These are phyloP conservation scores for Pyracantha coccinea DNA, from an alignment of 331 rosid species.

Conservation along the genomic window DNA sequence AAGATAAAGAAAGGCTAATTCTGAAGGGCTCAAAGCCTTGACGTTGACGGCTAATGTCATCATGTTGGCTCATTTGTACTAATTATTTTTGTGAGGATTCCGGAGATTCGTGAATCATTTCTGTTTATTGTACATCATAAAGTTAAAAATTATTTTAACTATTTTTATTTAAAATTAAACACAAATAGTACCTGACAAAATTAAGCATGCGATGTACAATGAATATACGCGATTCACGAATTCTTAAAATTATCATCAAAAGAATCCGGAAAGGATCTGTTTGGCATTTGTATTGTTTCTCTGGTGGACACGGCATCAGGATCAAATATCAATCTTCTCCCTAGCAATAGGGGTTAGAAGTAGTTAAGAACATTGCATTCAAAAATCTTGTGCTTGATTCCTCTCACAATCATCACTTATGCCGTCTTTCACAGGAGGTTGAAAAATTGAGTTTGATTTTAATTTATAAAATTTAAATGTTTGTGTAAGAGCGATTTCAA, in stretches of 20 bases:
- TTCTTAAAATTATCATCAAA: no score
- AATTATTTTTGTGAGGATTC: no score
- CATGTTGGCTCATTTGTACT: conserved; percentile 29
- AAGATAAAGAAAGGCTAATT: neutral
- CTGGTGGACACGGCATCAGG: conserved; percentile 58
- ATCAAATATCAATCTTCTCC: neutral
- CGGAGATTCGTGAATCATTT: no score
- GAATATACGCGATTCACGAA: rapidly evolving
- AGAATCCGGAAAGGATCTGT: no score
- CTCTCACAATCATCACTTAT: neutral
- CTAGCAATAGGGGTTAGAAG: neutral
- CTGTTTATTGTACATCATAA: no score
- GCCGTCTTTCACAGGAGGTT: neutral
- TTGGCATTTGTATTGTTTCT: neutral
- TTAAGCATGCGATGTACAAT: no score
- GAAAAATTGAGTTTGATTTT: neutral
- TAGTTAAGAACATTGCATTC: no score
- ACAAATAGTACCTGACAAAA: no score
- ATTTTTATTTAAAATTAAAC: no score
- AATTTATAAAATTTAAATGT: no score
- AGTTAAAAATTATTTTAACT: no score
- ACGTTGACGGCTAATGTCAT: neutral
- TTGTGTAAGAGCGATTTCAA: neutral
- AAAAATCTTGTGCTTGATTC: neutral
- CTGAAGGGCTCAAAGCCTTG: neutral